Evolutionary conservation across 1,284 basidiomycete genomes (phyloP), one percentile per base, ranked within the genome.

Genomic region (Quambalaria eucalypti): DNA sequence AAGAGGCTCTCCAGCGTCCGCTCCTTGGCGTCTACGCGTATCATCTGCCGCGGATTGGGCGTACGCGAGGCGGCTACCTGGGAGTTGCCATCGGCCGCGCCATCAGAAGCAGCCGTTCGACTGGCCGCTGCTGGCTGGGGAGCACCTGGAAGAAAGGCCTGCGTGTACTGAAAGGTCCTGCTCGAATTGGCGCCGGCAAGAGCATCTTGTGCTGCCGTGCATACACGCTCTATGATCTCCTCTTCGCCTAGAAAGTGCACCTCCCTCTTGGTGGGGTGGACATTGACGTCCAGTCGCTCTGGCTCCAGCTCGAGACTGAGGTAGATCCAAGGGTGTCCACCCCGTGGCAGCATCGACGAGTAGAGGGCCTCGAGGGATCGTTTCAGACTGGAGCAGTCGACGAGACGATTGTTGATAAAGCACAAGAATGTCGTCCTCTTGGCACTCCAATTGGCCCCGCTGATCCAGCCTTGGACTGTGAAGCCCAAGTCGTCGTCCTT

Each of bases 321-420:
- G 74, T 98, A 98, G 16, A 95, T 81, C 77, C 93, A 98, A 0
- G 95, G 91, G 33, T 81, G 87, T 1, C 86, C 79, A 9, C 92
- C 92, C 77, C 96, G 96, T 0, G 93, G 88, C n/a, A 99, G 79
- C 36, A 95, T 81, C 1, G 84, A 81, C 19, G 82, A 84, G 75
- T 98, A 98, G 12, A 90, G 83, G 1, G 83, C 82, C 73, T 98
- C 93, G 39, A 97, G 79, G 0, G 90, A 87, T 31, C 86, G 85
- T 74, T 89, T 91, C 69, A 98, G 85, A 42, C 87, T 82, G 0
- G 83, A 78, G 1, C 90, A 95, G 55, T 98, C 93, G 0, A 98
- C 95, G 6, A 95, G 80, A 2, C 95, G 88, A 74, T 97, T 86
- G 71, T 98, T 98, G 73, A 99, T 97, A 77, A 99, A 99, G n/a